Evolutionary conservation across 805 yeast species (phyloP), one percentile per base, ranked within the genome.

Genomic region (Lipomyces orientalis): DNA sequence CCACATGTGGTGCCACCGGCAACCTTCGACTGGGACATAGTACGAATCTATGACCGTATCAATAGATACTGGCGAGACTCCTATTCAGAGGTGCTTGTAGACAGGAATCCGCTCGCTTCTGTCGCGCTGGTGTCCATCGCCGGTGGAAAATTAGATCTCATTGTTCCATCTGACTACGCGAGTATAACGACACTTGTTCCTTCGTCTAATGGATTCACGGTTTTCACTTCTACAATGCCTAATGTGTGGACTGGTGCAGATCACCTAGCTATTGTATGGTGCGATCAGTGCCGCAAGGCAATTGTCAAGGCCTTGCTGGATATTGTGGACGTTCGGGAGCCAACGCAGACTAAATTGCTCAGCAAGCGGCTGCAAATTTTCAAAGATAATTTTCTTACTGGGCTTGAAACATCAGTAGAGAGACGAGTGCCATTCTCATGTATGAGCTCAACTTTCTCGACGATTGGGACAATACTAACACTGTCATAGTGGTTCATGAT

Each of bases 251-350:
- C 97, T 0, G 90, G 97, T 0, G 88, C 93, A 54, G 98, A 94
- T 77, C 99, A 94, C 79, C 83, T 92, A 71, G 98, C 98, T 0
- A 88, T 95, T 59, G 97, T 94, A 1, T 94, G 99, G 99, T 94
- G 99, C 78, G 90, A 88, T 68, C 98, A 94, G 77, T 79, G 93
- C 51, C 83, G 98, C 62, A 81, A 84, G 62, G 85, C 83, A 16
- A 71, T 94, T 1, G 88, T 91, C 8, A 79, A 79, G 60, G 80
- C 88, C 0, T 75, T 95, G 49, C 78, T 90, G 58, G 89, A 86
- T 37, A 81, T 90, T 12, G 84, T 43, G 49, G 90, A 91, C 73
- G 78, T 76, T 31, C 70, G 75, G 0, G 76, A 81, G 0, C 80
- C 87, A 0, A 54, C 67, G 19, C 73, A 79, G 22, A 90, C 95